Percentiles rank a stretch among this genome's conserved stretches.
These are phyloP conservation scores for Hortaea sp. DNA, from an alignment of 2,329 filamentous ascomycete species.

Conservation along the genomic window DNA sequence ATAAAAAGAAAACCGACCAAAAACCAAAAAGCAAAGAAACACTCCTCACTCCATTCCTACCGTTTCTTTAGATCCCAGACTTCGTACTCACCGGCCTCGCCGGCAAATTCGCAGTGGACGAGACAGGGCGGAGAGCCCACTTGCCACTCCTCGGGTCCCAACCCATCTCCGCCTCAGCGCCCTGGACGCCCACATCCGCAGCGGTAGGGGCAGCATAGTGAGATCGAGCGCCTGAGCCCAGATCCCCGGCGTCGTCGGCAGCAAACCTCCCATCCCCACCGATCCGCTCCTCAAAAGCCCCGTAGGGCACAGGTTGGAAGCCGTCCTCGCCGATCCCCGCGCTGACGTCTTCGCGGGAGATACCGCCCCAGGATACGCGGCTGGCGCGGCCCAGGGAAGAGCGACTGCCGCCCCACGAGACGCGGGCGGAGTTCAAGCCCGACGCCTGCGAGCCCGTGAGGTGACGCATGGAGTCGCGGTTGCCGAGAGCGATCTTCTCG, in stretches of 20 bases:
- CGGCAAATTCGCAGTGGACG: neutral
- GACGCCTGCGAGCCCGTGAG: slow-evolving; percentile 11
- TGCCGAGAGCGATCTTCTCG: slow-evolving; percentile 16
- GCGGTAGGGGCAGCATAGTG: neutral
- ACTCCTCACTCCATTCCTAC: too few relatives aligned
- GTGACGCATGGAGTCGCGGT: slow-evolving; percentile 12
- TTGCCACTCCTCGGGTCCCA: slow-evolving; percentile 19
- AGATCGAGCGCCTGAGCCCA: neutral
- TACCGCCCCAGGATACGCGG: slow-evolving; percentile 19
- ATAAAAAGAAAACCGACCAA: too few relatives aligned
- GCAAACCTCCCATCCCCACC: too few relatives aligned
- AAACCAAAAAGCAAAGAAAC: too few relatives aligned
- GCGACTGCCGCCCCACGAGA: slow-evolving; percentile 9
- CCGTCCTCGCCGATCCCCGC: slow-evolving; percentile 18
- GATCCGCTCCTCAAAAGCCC: slow-evolving; percentile 3
- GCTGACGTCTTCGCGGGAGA: slow-evolving; percentile 14
- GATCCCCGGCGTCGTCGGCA: neutral
- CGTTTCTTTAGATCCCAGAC: neutral
- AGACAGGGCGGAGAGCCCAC: slow-evolving; percentile 18
- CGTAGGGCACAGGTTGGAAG: slow-evolving; percentile 19
- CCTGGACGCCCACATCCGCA: slow-evolving; percentile 9
- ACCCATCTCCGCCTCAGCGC: slow-evolving; percentile 19
- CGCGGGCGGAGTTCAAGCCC: slow-evolving; percentile 3
- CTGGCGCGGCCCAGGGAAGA: slow-evolving; percentile 5
- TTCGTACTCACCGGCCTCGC: neutral